Percentiles rank a stretch among this genome's conserved stretches.
Conservation (phyloP, 495 filamentous ascomycete species). For the Talaromyces nanjingensis region DNA sequence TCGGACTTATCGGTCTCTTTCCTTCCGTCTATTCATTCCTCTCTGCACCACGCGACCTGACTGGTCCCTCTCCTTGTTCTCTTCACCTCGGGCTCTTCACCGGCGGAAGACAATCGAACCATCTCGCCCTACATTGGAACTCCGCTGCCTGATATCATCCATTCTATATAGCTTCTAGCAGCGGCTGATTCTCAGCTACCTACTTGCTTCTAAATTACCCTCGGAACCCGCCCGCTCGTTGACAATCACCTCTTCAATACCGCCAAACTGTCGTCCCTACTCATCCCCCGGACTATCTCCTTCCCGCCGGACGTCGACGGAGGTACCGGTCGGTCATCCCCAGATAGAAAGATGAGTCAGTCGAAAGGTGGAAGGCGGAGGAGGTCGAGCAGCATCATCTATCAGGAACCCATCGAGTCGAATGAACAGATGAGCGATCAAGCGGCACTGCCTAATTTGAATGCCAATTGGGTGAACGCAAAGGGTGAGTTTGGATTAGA, state of each 20-base stretch:
- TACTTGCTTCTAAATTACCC: neutral
- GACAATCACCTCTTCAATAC: conserved; percentile 40
- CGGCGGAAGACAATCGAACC: neutral
- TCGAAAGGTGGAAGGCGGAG: conserved; percentile 65
- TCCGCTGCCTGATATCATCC: neutral
- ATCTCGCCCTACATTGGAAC: neutral
- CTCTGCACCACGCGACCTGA: neutral
- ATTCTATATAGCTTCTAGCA: neutral
- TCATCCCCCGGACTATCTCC: conserved; percentile 71
- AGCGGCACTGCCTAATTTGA: conserved; percentile 86
- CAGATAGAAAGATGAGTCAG: conserved; percentile 47
- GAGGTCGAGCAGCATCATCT: conserved; percentile 92
- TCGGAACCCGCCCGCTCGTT: neutral
- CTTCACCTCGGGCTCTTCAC: neutral
- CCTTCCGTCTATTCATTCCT: neutral
- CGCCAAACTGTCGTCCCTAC: conserved; percentile 80
- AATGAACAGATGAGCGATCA: conserved; percentile 96
- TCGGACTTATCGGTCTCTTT: neutral
- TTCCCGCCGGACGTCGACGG: conserved; percentile 70
- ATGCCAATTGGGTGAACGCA: conserved; percentile 97
- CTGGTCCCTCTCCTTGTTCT: neutral
- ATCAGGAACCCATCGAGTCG: conserved; percentile 88
- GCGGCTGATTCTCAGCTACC: neutral
- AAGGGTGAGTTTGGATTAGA: conserved; percentile 61
- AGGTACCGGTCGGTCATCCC: conserved; percentile 45